phyloP scores from a whole-genome alignment of 2,329 filamentous ascomycete species.

The Penicillium sp. region DNA sequence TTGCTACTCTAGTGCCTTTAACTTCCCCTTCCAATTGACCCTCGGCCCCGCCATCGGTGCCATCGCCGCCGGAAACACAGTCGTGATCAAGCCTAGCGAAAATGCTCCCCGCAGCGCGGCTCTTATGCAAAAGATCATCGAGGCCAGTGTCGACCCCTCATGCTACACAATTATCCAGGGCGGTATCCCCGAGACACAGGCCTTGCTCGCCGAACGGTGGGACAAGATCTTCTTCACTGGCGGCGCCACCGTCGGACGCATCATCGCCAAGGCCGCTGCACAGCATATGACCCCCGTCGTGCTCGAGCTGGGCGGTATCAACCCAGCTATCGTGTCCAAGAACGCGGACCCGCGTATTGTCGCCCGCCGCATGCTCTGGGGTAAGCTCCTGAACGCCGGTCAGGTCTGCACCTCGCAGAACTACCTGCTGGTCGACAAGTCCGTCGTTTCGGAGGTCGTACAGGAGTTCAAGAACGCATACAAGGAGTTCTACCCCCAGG shows the following conservation, averaged over 20 bases:
- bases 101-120: slow-evolving; percentile 71
- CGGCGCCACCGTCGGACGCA: slow-evolving; percentile 71
- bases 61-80: slow-evolving; percentile 88
- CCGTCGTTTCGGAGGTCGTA: slow-evolving; percentile 69
- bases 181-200: slow-evolving; percentile 72
- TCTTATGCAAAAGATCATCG: slow-evolving; percentile 74
- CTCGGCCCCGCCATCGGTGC: slow-evolving; percentile 80
- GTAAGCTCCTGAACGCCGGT: slow-evolving; percentile 80
- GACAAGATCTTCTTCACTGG: slow-evolving; percentile 99
- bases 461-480: slow-evolving; percentile 68
- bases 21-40: slow-evolving; percentile 83
- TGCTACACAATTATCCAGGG: slow-evolving; percentile 80
- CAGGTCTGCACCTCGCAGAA: slow-evolving; percentile 94
- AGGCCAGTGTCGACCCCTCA: slow-evolving; percentile 70
- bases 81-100: slow-evolving; percentile 88
- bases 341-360: slow-evolving; percentile 76
- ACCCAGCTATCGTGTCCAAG: slow-evolving; percentile 88
- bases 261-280: slow-evolving; percentile 86
- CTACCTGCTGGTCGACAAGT: slow-evolving; percentile 79
- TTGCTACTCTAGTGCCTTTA: slow-evolving; percentile 64
- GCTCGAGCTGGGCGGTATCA: slow-evolving; percentile 85
- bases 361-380: slow-evolving; percentile 82
- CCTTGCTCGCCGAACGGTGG: slow-evolving; percentile 83
- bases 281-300: slow-evolving; percentile 81
- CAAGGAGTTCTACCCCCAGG: slow-evolving; percentile 78